Conservation (phyloP, 441 rosid genomes). For the Euphorbia schlechtendalii region DNA sequence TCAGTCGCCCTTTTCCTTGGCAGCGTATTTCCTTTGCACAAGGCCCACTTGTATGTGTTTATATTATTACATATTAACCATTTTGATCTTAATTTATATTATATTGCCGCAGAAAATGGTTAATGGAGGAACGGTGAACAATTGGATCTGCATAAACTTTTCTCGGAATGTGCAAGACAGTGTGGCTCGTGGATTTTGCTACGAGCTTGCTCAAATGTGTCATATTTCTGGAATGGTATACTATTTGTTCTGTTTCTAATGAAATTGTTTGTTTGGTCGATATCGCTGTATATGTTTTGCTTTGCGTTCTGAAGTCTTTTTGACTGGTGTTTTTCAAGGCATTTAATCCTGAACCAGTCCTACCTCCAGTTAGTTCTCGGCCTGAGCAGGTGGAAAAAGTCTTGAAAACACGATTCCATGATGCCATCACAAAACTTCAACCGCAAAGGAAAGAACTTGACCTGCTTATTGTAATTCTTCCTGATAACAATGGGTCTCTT, state of each 20-base stretch:
- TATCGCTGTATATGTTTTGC: neutral
- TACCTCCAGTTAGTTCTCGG: constrained; percentile 54
- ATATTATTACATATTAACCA: too few relatives aligned
- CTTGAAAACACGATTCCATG: constrained; percentile 76
- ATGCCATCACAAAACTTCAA: constrained; percentile 61
- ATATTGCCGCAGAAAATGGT: constrained; percentile 78
- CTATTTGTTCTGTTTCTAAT: neutral
- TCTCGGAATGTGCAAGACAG: constrained; percentile 66
- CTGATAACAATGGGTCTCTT: constrained; percentile 88
- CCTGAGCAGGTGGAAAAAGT: constrained; percentile 88
- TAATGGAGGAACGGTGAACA: constrained; percentile 80
- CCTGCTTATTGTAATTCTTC: constrained; percentile 81
- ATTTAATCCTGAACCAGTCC: constrained; percentile 67
- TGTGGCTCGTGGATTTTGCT: constrained; percentile 68
- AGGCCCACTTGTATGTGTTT: too few relatives aligned
- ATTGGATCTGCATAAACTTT: constrained; percentile 87
- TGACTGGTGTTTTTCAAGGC: constrained; percentile 39
- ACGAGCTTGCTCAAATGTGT: constrained; percentile 89
- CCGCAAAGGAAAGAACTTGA: constrained; percentile 74
- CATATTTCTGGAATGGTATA: constrained; percentile 78
- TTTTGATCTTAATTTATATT: too few relatives aligned
- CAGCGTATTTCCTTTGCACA: too few relatives aligned
- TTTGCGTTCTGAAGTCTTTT: constrained; percentile 13
- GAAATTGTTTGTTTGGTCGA: neutral
- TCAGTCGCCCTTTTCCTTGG: neutral